Percentiles rank a stretch among this genome's conserved stretches.
phyloP scores from a whole-genome alignment of 2,329 filamentous ascomycete genomes.

The Diaporthe humulicola region DNA sequence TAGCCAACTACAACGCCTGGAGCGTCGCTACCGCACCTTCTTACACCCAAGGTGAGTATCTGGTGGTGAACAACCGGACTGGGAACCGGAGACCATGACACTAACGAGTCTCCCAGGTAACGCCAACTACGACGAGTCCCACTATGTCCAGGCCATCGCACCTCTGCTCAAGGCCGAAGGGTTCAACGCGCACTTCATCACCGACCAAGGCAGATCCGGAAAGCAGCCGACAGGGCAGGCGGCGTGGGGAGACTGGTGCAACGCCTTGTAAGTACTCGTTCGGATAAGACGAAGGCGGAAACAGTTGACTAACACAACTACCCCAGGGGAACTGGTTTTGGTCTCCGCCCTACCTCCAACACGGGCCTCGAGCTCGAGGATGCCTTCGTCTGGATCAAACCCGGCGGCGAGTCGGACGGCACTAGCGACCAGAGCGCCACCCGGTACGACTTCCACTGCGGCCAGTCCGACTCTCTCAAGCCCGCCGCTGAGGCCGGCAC shows the following conservation, averaged over 20 bases:
- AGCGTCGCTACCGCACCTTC: conserved; percentile 55
- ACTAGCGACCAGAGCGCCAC: conserved; percentile 61
- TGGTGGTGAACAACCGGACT: background rate
- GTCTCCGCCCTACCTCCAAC: conserved; percentile 71
- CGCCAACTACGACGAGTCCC: conserved; percentile 64
- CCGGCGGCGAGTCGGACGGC: conserved; percentile 70
- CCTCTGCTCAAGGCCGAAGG: conserved; percentile 66
- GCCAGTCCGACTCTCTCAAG: conserved; percentile 65
- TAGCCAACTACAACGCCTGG: conserved; percentile 70
- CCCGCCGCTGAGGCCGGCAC: conserved; percentile 78
- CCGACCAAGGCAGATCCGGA: conserved; percentile 65
- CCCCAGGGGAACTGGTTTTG: conserved; percentile 70
- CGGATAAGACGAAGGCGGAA: background rate
- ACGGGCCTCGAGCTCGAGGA: conserved; percentile 72
- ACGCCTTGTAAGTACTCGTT: conserved; percentile 53
- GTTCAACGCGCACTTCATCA: conserved; percentile 62
- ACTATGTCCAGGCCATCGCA: conserved; percentile 75
- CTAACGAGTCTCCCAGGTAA: conserved; percentile 52
- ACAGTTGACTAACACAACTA: background rate
- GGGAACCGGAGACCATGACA: no score
- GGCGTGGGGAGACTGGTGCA: conserved; percentile 79
- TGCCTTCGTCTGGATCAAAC: conserved; percentile 80
- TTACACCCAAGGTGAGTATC: conserved; percentile 55
- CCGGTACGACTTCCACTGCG: conserved; percentile 68
- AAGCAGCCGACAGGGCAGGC: conserved; percentile 72